Conservation (phyloP, 2,329 filamentous ascomycete species). For the Colletotrichum euphorbiae region DNA sequence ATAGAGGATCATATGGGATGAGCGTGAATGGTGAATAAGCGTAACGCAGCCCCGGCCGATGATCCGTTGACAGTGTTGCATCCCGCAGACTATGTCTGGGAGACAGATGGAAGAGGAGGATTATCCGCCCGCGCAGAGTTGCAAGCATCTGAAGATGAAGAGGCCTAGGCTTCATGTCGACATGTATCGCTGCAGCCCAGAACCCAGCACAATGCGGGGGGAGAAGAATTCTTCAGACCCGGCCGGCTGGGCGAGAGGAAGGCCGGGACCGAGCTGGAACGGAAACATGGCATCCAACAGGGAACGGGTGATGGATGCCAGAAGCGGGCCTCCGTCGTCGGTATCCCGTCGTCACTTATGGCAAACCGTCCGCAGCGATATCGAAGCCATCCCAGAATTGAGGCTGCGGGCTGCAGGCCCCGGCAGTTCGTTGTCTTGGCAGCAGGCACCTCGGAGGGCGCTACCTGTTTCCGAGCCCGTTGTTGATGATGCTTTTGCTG, state of each 20-base stretch:
- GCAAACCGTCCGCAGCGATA: background rate
- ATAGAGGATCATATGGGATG: conserved; percentile 12
- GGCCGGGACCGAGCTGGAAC: conserved; percentile 10
- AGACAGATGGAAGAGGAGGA: background rate
- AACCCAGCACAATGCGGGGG: background rate
- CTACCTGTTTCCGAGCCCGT: too few species aligned
- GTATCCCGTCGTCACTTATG: background rate
- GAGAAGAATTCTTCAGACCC: background rate
- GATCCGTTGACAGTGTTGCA: conserved; percentile 21
- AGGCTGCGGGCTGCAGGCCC: conserved; percentile 6
- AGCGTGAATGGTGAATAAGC: conserved; percentile 3
- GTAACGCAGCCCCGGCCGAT: conserved; percentile 12
- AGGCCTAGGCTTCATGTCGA: conserved; percentile 2
- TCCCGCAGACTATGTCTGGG: background rate
- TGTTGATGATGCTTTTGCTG: too few species aligned
- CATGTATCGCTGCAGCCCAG: background rate
- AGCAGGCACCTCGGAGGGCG: background rate
- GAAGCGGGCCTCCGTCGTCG: conserved; percentile 10
- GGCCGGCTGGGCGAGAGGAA: background rate
- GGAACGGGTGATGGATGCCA: background rate
- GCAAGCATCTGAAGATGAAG: conserved; percentile 7
- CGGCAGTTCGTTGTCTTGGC: background rate
- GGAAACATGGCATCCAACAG: background rate
- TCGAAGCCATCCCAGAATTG: background rate
- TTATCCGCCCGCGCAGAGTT: background rate